phyloP scores from a whole-genome alignment of 768 basidiomycete species.

The Lactarius tabidus region DNA sequence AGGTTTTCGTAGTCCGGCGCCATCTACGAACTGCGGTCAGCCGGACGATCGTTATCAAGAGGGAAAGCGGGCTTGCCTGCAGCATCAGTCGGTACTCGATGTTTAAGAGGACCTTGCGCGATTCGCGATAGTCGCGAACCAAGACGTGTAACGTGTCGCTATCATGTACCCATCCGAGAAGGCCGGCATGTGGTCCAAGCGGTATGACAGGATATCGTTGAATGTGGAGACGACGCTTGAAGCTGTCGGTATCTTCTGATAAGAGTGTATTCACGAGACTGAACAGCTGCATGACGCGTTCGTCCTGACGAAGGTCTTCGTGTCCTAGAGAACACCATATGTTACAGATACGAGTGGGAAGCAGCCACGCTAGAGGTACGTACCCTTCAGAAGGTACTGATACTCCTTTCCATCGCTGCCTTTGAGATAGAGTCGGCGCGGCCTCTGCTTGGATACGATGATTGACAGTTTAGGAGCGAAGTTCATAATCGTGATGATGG shows the following conservation, averaged over 20 bases:
- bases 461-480: slow-evolving; percentile 90
- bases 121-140: slow-evolving; percentile 93
- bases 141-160: slow-evolving; percentile 95
- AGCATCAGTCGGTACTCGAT: slow-evolving; percentile 99
- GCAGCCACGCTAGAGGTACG: not conserved
- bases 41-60: not conserved
- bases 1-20: slow-evolving; percentile 97
- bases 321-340: slow-evolving; percentile 55
- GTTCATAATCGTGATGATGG: slow-evolving; percentile 74
- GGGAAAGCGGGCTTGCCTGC: slow-evolving; percentile 50
- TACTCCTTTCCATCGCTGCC: slow-evolving; percentile 94
- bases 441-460: slow-evolving; percentile 95
- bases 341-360: not conserved
- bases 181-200: slow-evolving; percentile 90
- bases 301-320: slow-evolving; percentile 98
- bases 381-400: slow-evolving; percentile 88
- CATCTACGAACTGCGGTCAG: slow-evolving; percentile 57
- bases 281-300: slow-evolving; percentile 98
- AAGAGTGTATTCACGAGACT: slow-evolving; percentile 94
- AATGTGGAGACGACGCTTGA: slow-evolving; percentile 93
- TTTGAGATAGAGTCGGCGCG: slow-evolving; percentile 78
- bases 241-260: slow-evolving; percentile 88
- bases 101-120: slow-evolving; percentile 92
- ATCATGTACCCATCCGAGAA: slow-evolving; percentile 93
- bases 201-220: slow-evolving; percentile 92